Evolutionary conservation across 345 rosid species (phyloP), one percentile per base, ranked within the genome.

Genomic region (Triadica sebifera): DNA sequence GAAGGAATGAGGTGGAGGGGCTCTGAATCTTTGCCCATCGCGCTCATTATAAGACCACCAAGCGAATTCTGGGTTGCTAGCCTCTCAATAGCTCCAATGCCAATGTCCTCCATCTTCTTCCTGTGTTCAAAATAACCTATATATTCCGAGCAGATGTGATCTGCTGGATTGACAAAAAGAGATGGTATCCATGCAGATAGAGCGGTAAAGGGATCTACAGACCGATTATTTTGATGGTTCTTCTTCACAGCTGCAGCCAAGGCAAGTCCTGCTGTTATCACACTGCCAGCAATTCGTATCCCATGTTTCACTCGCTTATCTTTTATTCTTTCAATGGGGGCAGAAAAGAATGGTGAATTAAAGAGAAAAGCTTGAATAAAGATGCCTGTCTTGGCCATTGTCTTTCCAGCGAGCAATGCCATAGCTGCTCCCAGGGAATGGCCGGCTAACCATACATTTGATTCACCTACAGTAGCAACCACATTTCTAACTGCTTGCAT

Each of bases 341-440:
- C 86, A 24, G 97, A 90, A 64, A 93, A 63, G 72, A 89, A 93
- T 0, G 98, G 98, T 7, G 99, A 85, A 77, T 96, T 96, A 45
- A 96, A 96, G 50, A 91, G 89, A 51, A 87, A 93, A 20, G 94
- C 78, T 78, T 86, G 84, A 0, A 91, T 81, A 34, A 88, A 83
- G 63, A 67, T 57, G 6, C 95, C 89, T 0, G 89, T 77, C 82
- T 87, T 84, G 24, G 91, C 94, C 83, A 88, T 80, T 53, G 87
- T 90, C 85, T 88, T 93, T 67, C 97, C 97, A 0, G 90, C 89
- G 39, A 91, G 85, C 82, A 91, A 69, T 13, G 91, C 95, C 88
- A 91, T 82, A 76, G 96, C 91, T 51, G 97, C 87, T 65, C 99
- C 98, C 19, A 95, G 87, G 73, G 96, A 93, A 78, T 95, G 97